These are phyloP conservation scores for Entonaema liquescens DNA, from an alignment of 495 filamentous ascomycete species.

Conservation along the genomic window DNA sequence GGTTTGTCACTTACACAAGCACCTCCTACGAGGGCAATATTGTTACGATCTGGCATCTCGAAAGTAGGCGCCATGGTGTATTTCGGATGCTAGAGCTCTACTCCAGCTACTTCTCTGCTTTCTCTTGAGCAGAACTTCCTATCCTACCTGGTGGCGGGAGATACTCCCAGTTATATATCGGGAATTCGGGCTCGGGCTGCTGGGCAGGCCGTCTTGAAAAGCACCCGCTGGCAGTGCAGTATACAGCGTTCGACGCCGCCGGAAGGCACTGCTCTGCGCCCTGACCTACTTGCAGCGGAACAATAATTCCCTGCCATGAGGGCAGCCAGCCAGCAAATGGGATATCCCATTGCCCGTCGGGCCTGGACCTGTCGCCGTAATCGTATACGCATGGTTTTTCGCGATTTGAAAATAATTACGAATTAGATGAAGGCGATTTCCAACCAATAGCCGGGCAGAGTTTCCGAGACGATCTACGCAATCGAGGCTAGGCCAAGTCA, in stretches of 20 bases:
- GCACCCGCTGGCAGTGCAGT: neutral
- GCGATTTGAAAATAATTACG: neutral
- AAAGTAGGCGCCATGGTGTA: constrained; percentile 29
- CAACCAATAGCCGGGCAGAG: neutral
- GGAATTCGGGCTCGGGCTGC: neutral
- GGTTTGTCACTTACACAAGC: constrained; percentile 14
- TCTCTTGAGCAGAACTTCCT: neutral
- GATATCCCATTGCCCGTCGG: too few relatives aligned
- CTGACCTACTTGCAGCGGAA: neutral
- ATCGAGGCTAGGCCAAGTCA: neutral
- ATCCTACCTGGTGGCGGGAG: neutral
- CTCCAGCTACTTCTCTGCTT: neutral
- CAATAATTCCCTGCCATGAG: neutral
- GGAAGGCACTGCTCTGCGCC: neutral
- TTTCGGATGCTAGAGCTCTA: neutral
- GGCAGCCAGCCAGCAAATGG: too few relatives aligned
- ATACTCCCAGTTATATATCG: neutral
- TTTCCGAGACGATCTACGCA: neutral
- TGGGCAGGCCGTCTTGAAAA: neutral
- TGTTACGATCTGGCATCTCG: neutral
- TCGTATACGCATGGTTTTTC: neutral
- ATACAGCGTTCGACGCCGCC: neutral
- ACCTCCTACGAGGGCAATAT: constrained; percentile 7
- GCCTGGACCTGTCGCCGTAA: neutral
- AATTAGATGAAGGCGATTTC: neutral